phyloP scores from a whole-genome alignment of 202 grass and related monocot species.

The Setaria italica region DNA sequence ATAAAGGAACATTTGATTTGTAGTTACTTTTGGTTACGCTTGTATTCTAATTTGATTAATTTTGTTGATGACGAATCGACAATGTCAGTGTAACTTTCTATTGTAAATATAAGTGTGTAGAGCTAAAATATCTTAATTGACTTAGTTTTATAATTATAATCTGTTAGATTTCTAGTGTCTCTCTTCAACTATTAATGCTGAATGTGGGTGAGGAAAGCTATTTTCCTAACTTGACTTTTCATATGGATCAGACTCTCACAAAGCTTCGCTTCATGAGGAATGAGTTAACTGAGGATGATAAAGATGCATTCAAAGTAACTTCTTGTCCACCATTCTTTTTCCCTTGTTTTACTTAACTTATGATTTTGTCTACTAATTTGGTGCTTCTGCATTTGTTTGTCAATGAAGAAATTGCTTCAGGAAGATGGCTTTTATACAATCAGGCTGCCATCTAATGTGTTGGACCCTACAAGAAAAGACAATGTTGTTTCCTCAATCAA shows the following conservation, averaged over 20 bases:
- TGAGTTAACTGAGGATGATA: constrained; percentile 67
- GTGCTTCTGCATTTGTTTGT: constrained; percentile 31
- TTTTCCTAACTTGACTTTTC: constrained; percentile 36
- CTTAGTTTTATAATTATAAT: constrained; percentile 2
- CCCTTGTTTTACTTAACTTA: neutral
- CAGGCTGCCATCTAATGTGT: constrained; percentile 85
- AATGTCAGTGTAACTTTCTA: neutral
- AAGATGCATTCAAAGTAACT: constrained; percentile 77
- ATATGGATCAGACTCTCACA: constrained; percentile 74
- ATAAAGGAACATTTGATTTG: constrained; percentile 8
- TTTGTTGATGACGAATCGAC: constrained; percentile 23
- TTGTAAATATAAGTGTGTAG: neutral
- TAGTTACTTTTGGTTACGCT: neutral
- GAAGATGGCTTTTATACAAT: constrained; percentile 90
- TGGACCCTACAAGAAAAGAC: constrained; percentile 72
- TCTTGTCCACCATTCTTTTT: constrained; percentile 26
- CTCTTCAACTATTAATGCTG: neutral
- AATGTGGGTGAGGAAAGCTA: neutral
- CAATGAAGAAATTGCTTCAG: constrained; percentile 71
- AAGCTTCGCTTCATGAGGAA: constrained; percentile 95
- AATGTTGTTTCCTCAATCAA: constrained; percentile 82
- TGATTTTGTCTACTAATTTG: constrained; percentile 22
- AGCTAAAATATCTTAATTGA: constrained; percentile 30
- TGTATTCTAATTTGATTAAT: constrained; percentile 3
- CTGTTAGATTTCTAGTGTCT: neutral